Evolutionary conservation across 2,329 filamentous ascomycete species (phyloP).

Genomic region (Fulvia fulva): DNA sequence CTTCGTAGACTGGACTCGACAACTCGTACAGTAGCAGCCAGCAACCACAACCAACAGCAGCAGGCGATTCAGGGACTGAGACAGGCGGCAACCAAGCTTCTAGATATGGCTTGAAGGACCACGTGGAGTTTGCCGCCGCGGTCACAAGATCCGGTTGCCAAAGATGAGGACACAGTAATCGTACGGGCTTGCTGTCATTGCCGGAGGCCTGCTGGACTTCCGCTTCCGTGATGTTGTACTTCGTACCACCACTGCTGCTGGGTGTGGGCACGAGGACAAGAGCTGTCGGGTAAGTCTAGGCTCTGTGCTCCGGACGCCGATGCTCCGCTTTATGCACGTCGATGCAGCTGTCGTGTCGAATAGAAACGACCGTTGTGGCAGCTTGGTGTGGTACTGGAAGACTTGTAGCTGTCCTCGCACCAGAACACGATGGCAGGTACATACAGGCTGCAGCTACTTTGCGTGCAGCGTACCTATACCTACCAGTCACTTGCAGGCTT

Average conservation of each 20-base stretch:
- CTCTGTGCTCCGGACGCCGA: not conserved
- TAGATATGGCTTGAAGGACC: not conserved
- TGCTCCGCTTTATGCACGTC: conserved; percentile 1
- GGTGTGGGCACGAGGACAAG: conserved; percentile 1
- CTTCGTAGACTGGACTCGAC: conserved; percentile 1
- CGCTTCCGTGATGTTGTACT: not conserved
- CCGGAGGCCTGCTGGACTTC: not conserved
- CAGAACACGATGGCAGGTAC: not conserved
- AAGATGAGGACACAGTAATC: not conserved
- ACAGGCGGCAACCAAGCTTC: not conserved
- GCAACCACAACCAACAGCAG: not conserved
- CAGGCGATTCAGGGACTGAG: not conserved
- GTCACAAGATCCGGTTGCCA: not conserved
- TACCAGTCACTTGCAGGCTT: not conserved
- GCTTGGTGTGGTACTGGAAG: not conserved
- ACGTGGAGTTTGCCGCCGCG: not conserved
- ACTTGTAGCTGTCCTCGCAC: not conserved
- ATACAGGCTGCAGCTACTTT: not conserved
- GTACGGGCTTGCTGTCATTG: not conserved
- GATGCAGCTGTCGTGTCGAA: conserved; percentile 2
- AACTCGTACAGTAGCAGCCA: not conserved
- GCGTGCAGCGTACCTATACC: not conserved
- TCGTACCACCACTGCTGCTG: not conserved
- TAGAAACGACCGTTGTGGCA: conserved; percentile 1
- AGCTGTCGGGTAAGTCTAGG: conserved; percentile 2